phyloP scores from a whole-genome alignment of 768 basidiomycete species.

The Boletales sp. region DNA sequence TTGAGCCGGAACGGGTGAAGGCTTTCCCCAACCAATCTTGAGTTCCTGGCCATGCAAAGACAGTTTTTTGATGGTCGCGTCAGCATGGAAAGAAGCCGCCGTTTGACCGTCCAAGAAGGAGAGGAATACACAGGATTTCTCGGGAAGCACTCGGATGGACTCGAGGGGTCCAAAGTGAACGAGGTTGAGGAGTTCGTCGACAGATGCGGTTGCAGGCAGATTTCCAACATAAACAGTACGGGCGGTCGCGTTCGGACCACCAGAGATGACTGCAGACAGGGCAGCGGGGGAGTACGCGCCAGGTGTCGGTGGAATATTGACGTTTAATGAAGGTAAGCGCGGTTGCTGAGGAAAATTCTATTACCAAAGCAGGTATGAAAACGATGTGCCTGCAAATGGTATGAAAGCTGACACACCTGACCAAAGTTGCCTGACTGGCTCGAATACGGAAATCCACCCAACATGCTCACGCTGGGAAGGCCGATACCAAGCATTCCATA shows the following conservation, averaged over 20 bases:
- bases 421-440: conserved; percentile 68
- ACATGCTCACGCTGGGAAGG: conserved; percentile 68
- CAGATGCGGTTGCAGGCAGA: conserved; percentile 90
- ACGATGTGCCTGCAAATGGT: background rate
- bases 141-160: conserved; percentile 88
- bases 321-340: conserved; percentile 61
- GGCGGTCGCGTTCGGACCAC: conserved; percentile 55
- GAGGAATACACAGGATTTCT: conserved; percentile 97
- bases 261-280: conserved; percentile 66
- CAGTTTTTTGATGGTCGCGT: conserved; percentile 93
- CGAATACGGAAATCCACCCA: conserved; percentile 69
- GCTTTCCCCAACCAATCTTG: conserved; percentile 99
- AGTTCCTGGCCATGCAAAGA: conserved; percentile 92
- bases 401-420: conserved; percentile 41
- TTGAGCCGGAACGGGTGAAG: conserved; percentile 80
- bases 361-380: conserved; percentile 7
- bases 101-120: conserved; percentile 94
- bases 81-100: conserved; percentile 95
- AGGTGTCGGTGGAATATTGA: conserved; percentile 68
- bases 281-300: conserved; percentile 78
- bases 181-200: conserved; percentile 96
- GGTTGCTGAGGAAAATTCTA: conserved; percentile 44
- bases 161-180: conserved; percentile 98
- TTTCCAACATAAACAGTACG: conserved; percentile 98
- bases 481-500: conserved; percentile 84